Evolutionary conservation across 2,329 filamentous ascomycete genomes (phyloP).

Genomic region (Blumeria hordei): DNA sequence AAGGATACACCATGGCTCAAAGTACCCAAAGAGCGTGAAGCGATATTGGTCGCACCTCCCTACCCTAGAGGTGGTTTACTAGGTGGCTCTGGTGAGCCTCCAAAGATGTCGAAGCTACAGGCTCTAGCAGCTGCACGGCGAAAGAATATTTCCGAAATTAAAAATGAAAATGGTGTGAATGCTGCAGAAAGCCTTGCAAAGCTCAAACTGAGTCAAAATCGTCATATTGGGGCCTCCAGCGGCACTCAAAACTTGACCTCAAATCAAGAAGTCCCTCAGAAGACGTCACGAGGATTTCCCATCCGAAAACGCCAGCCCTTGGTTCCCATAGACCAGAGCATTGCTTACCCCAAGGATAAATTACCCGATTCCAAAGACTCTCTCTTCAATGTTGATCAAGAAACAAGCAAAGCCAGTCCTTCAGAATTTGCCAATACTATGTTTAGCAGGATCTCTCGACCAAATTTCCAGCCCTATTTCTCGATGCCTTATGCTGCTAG

Average conservation of each 20-base stretch:
- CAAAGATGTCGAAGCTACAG: slow-evolving; percentile 73
- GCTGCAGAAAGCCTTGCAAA: slow-evolving; percentile 11
- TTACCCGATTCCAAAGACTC: slow-evolving; percentile 1
- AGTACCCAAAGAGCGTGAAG: slow-evolving; percentile 38
- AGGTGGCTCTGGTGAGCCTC: slow-evolving; percentile 43
- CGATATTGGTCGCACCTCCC: slow-evolving; percentile 36
- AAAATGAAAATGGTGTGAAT: slow-evolving; percentile 5
- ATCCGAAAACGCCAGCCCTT: slow-evolving; percentile 14
- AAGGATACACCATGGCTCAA: slow-evolving; percentile 67
- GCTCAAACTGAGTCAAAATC: slow-evolving; percentile 4
- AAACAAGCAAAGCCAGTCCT: slow-evolving; percentile 13
- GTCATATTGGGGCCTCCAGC: not conserved
- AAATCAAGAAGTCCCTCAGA: not conserved
- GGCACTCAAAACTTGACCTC: not conserved
- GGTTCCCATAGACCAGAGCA: slow-evolving; percentile 12
- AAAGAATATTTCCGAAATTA: slow-evolving; percentile 50
- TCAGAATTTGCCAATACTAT: slow-evolving; percentile 20
- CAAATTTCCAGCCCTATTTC: slow-evolving; percentile 9
- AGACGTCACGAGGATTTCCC: slow-evolving; percentile 9
- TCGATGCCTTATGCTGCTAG: slow-evolving; percentile 18
- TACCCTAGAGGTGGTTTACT: slow-evolving; percentile 42
- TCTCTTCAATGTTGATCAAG: slow-evolving; percentile 4
- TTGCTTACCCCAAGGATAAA: slow-evolving; percentile 3
- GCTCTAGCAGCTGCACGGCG: slow-evolving; percentile 68
- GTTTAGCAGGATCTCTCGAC: slow-evolving; percentile 16